Evolutionary conservation across 768 basidiomycete genomes (phyloP).

Genomic region (Gymnopilus dilepis): DNA sequence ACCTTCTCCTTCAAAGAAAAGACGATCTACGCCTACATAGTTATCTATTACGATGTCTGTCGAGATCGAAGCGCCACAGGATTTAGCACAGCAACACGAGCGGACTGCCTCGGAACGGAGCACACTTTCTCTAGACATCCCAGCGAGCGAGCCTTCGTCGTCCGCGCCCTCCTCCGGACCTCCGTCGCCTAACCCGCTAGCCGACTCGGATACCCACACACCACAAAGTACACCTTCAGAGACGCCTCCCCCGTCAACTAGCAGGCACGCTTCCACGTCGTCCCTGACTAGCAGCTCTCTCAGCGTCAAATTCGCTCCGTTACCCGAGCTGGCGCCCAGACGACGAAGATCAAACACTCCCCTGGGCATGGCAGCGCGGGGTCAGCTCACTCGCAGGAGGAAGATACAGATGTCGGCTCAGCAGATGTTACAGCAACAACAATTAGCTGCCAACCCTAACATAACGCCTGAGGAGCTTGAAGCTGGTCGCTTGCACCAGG

Average conservation of each 20-base stretch:
- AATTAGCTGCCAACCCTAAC: conserved; percentile 27
- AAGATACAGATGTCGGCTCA: conserved; percentile 23
- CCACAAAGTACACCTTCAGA: conserved; percentile 15
- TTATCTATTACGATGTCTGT: conserved; percentile 4
- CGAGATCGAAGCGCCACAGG: background rate
- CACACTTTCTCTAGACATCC: conserved; percentile 18
- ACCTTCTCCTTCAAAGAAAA: background rate
- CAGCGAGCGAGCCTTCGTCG: conserved; percentile 20
- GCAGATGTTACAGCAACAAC: conserved; percentile 1
- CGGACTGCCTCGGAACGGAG: background rate
- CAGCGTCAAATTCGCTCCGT: conserved; percentile 62
- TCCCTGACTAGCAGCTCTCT: conserved; percentile 25
- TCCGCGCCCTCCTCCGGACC: conserved; percentile 22
- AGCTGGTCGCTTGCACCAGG: conserved; percentile 34
- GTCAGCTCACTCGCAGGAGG: conserved; percentile 44
- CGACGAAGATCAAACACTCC: conserved; percentile 55
- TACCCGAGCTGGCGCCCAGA: conserved; percentile 56
- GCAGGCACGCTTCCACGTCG: conserved; percentile 22
- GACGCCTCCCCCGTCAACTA: conserved; percentile 17
- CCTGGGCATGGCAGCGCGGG: conserved; percentile 58
- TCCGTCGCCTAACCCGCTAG: conserved; percentile 23
- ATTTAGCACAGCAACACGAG: background rate
- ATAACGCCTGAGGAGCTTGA: conserved; percentile 48
- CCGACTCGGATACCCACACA: conserved; percentile 14
- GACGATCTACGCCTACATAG: background rate